A percentile compares a stretch with the other conserved stretches of the same genome.
Evolutionary conservation across 2,329 filamentous ascomycete genomes (phyloP).

Genomic region (Cadophora sp.): DNA sequence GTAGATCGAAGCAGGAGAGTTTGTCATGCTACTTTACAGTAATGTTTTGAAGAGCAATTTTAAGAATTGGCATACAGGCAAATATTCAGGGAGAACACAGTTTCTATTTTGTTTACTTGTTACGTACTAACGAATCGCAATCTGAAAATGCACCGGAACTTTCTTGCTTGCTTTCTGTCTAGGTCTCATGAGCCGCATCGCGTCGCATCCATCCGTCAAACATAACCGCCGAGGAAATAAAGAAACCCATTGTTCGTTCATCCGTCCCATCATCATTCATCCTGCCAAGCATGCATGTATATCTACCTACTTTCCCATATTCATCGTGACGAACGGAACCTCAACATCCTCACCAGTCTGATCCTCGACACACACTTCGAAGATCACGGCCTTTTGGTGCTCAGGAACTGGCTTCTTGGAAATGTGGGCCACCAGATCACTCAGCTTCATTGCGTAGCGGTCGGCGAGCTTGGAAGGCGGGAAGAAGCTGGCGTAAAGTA

Average conservation of each 20-base stretch:
- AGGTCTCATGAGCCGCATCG: constrained; percentile 19
- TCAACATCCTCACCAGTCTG: constrained; percentile 91
- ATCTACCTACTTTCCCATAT: constrained; percentile 47
- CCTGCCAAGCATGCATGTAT: constrained; percentile 11
- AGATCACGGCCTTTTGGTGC: constrained; percentile 95
- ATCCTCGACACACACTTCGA: constrained; percentile 94
- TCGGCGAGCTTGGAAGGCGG: constrained; percentile 79
- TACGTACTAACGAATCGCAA: constrained; percentile 3
- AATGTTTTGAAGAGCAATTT: too few species aligned
- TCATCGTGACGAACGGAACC: constrained; percentile 95
- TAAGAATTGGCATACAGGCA: too few species aligned
- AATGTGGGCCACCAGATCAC: constrained; percentile 84
- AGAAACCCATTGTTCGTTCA: constrained; percentile 18
- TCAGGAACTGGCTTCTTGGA: constrained; percentile 90
- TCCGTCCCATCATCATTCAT: constrained; percentile 27
- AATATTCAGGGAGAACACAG: too few species aligned
- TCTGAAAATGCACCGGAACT: constrained; percentile 20
- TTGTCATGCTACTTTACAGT: background rate
- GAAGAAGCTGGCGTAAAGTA: constrained; percentile 95
- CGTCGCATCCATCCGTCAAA: constrained; percentile 26
- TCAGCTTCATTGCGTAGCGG: constrained; percentile 81
- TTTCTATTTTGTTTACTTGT: constrained; percentile 21
- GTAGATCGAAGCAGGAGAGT: background rate
- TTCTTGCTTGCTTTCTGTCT: constrained; percentile 20
- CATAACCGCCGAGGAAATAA: background rate